These are phyloP conservation scores for Tricholoma terreum DNA, from an alignment of 768 basidiomycete genomes.

Conservation along the genomic window DNA sequence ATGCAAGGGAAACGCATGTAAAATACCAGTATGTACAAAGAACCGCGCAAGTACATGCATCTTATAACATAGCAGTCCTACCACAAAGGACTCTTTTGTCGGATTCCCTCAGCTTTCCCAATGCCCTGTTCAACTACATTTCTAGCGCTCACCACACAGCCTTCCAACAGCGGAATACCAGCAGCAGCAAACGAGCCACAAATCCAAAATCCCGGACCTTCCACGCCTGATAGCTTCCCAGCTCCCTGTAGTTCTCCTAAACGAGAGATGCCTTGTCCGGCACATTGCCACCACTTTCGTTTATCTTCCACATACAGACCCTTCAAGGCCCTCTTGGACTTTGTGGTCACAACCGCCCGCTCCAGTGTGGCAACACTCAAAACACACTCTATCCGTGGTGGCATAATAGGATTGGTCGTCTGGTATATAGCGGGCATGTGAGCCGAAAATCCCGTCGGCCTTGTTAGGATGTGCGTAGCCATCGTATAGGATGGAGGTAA, in stretches of 20 bases:
- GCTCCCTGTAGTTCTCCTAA: slow-evolving; percentile 56
- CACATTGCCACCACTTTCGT: slow-evolving; percentile 43
- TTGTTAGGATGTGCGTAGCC: slow-evolving; percentile 62
- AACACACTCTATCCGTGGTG: slow-evolving; percentile 44
- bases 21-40: slow-evolving; percentile 12
- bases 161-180: slow-evolving; percentile 78
- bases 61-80: not conserved
- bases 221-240: slow-evolving; percentile 27
- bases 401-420: slow-evolving; percentile 70
- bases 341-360: slow-evolving; percentile 53
- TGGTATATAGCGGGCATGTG: slow-evolving; percentile 49
- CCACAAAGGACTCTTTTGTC: slow-evolving; percentile 15
- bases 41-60: not conserved
- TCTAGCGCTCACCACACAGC: slow-evolving; percentile 73
- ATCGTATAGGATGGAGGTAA: slow-evolving; percentile 50
- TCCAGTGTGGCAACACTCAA: slow-evolving; percentile 60
- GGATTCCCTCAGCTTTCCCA: slow-evolving; percentile 32
- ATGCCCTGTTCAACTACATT: slow-evolving; percentile 49
- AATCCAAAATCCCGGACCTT: slow-evolving; percentile 58
- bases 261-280: slow-evolving; percentile 30
- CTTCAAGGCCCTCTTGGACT: slow-evolving; percentile 49
- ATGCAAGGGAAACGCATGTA: slow-evolving; percentile 65
- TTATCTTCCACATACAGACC: slow-evolving; percentile 38
- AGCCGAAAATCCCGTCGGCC: slow-evolving; percentile 31
- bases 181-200: slow-evolving; percentile 67